phyloP scores from a whole-genome alignment of 768 basidiomycete genomes.

The Auriscalpium microsporum region DNA sequence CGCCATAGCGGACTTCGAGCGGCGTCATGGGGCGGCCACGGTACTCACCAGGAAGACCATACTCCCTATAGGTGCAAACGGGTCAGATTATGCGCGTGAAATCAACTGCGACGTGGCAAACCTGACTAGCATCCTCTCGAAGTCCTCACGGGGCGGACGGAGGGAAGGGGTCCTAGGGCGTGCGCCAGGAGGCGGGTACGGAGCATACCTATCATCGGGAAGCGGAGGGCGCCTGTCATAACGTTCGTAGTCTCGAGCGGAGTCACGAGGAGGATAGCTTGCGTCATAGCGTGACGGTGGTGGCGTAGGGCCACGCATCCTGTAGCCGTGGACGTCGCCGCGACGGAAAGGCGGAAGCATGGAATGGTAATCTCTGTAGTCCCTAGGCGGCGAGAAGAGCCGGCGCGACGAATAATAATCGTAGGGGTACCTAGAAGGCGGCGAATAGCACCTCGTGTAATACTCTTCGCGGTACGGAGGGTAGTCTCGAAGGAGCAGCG shows the following conservation, averaged over 20 bases:
- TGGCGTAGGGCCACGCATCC: conserved; percentile 44
- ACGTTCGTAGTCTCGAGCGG: conserved; percentile 39
- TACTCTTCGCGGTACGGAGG: conserved; percentile 49
- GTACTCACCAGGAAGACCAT: conserved; percentile 14
- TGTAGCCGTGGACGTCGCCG: conserved; percentile 67
- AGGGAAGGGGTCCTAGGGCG: conserved; percentile 21
- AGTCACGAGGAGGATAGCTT: conserved; percentile 42
- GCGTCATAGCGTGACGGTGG: conserved; percentile 48
- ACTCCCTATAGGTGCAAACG: conserved; percentile 8
- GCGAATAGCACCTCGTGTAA: conserved; percentile 32
- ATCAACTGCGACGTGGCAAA: not conserved
- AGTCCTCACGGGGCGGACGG: conserved; percentile 25
- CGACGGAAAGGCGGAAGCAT: conserved; percentile 32
- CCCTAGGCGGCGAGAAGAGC: conserved; percentile 53
- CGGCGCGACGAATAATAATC: conserved; percentile 43
- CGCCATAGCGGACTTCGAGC: conserved; percentile 16
- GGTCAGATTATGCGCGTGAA: no score
- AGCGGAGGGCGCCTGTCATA: conserved; percentile 49
- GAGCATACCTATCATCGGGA: conserved; percentile 34
- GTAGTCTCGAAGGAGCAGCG: conserved; percentile 33
- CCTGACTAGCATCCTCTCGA: conserved; percentile 13
- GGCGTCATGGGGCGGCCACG: conserved; percentile 19
- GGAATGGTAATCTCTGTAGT: conserved; percentile 57
- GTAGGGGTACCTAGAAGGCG: conserved; percentile 48
- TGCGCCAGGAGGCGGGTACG: conserved; percentile 36